Percentiles rank a stretch among this genome's conserved stretches.
These are phyloP conservation scores for Aureoboletus auriporus DNA, from an alignment of 768 basidiomycete species.

Conservation along the genomic window DNA sequence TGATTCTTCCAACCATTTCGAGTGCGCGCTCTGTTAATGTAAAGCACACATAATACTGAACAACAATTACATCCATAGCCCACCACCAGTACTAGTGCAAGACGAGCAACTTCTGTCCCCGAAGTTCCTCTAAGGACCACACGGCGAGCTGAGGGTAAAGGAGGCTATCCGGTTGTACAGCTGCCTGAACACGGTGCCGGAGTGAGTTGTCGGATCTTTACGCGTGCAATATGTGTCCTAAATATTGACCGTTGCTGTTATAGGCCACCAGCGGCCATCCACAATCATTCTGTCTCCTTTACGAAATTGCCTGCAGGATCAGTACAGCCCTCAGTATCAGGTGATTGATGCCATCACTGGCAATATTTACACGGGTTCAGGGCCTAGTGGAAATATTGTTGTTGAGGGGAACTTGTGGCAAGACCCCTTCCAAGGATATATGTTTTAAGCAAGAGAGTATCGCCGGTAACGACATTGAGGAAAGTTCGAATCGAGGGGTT, in stretches of 20 bases:
- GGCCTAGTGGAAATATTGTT: too few relatives aligned
- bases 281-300: conserved; percentile 21
- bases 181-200: background rate
- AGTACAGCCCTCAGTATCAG: conserved; percentile 13
- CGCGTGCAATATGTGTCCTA: conserved; percentile 2
- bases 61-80: conserved; percentile 5
- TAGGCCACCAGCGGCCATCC: background rate
- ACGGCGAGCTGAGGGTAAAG: conserved; percentile 1
- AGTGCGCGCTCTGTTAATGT: conserved; percentile 15
- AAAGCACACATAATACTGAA: conserved; percentile 14
- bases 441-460: too few relatives aligned
- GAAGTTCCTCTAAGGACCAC: conserved; percentile 10
- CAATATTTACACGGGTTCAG: background rate
- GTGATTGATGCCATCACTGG: background rate
- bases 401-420: too few relatives aligned
- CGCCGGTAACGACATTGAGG: too few relatives aligned
- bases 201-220: conserved; percentile 17
- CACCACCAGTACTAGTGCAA: conserved; percentile 16
- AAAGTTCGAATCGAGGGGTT: too few relatives aligned
- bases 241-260: conserved; percentile 19
- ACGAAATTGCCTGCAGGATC: conserved; percentile 21
- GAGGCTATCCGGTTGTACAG: conserved; percentile 26
- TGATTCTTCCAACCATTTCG: conserved; percentile 11
- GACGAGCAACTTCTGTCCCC: conserved; percentile 13
- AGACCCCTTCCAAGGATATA: too few relatives aligned